Evolutionary conservation across 495 filamentous ascomycete species (phyloP), one percentile per base, ranked within the genome.

Genomic region (Xanthoparmelia taractica): DNA sequence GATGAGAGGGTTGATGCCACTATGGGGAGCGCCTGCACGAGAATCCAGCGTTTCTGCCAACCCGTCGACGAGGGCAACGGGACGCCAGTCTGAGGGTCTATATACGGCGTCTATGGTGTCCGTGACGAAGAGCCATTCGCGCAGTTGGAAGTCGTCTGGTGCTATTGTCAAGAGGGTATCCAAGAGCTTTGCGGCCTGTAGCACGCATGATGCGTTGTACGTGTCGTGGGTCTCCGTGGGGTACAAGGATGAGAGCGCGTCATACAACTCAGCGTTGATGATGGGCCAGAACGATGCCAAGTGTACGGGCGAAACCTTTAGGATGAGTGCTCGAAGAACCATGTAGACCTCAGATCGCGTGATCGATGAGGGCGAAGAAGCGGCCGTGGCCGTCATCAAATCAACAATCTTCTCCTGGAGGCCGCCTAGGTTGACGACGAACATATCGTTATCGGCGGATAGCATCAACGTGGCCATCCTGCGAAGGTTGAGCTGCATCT

Each of bases 81-180:
- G 84, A 60, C 85, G 80, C 76, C 86, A 88, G 57, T 79, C 75
- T n/a, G 83, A 73, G 1, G 91, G 87, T 20, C 88, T 84, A 70
- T 97, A 97, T 29, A 97, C 91, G 2, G 95, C 92, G 70, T 99
- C 94, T 67, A 96, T 92, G 41, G 92, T 97, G 71, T 99, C 95
- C 8, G 92, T 93, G 31, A 97, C 85, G 73, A 95, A 99, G 23
- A 97, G 82, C 94, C 94, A 99, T 76, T 96, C 91, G 60, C 91
- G 83, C 45, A 96, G 79, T 72, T 97, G 94, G 73, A 97, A 99
- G 70, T 97, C 94, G 65, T 99, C 95, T 0, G 92, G 94, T 7
- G 86, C 87, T 23, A 90, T 78, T n/a, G 89, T 83, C 33, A 99
- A 78, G 8, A 99, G 76, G 29, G 87, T 77, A 63, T 97, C 95